phyloP scores from a whole-genome alignment of 202 grass and related monocot species.

The Schoenoplectus tabernaemontani region DNA sequence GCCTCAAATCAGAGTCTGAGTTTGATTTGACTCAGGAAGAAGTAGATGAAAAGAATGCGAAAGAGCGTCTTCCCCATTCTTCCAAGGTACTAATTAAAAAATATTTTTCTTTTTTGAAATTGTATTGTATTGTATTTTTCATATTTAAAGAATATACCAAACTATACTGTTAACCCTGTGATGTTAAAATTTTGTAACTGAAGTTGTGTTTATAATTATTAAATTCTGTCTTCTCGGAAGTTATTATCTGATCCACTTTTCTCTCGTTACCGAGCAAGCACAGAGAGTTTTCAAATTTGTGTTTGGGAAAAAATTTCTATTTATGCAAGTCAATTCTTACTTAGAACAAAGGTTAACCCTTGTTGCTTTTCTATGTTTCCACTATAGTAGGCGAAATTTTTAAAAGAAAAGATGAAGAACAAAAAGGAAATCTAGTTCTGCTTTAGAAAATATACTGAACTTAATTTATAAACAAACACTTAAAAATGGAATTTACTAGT shows the following conservation, averaged over 20 bases:
- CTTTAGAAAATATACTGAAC: no score
- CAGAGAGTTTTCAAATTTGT: neutral
- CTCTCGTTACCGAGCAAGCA: neutral
- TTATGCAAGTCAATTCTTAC: neutral
- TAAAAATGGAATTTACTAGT: neutral
- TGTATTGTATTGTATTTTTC: no score
- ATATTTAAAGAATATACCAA: neutral
- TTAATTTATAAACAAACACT: no score
- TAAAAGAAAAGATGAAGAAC: no score
- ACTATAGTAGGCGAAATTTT: neutral
- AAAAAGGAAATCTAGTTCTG: no score
- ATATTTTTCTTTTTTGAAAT: neutral
- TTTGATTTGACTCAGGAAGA: conserved; percentile 25
- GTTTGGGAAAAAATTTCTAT: neutral
- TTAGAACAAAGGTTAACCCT: neutral
- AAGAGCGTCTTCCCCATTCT: conserved; percentile 38
- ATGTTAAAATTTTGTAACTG: no score
- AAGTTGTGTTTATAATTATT: no score
- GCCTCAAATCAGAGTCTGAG: conserved; percentile 46
- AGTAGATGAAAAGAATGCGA: conserved; percentile 23
- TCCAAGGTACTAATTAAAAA: conserved; percentile 46
- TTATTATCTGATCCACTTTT: neutral
- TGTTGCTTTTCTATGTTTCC: neutral
- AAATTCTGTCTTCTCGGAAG: no score
- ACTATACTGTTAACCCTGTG: neutral